Evolutionary conservation across 306 rosid genomes (phyloP), one percentile per base, ranked within the genome.

Genomic region (Lathyrus tuberosus): DNA sequence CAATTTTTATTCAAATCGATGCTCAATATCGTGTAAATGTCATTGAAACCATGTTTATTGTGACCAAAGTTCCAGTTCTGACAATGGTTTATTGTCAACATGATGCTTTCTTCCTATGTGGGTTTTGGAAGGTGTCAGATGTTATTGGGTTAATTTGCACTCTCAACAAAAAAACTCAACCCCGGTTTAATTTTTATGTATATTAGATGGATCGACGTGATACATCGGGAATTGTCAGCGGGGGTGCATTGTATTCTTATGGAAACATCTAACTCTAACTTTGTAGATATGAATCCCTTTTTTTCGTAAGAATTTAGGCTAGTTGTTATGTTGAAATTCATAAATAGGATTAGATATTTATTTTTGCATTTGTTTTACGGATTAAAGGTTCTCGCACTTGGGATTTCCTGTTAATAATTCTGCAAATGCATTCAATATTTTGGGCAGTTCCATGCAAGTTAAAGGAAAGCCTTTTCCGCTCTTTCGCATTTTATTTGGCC

Each of bases 211-310:
- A 95, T 80, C 88, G 99, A 3, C 87, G 86, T 2, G 99, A 95
- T 83, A 95, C 99, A 35, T 95, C 99, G 0, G 99, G 97, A 76
- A 91, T 95, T 85, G 99, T 95, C 44, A 95, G 99, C 9, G 99
- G 99, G 82, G 99, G 96, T 69, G 89, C 80, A 74, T 76, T 74
- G 49, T 62, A 56, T 84, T 66, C 77, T 66, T 73, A 48, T 72
- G 16, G 81, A 85, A 69, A 48, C 84, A 70, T 81, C 90, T 90
- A 77, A 85, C 85, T 53, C 61, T 86, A 77, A 75, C 76, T 76
- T 78, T 81, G 87, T 91, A 83, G 72, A 80, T 80, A 73, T 71
- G 28, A 61, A 33, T 58, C 62, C 72, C 3, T 20, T 10, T 10
- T 22, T 53, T 11, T 79, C 73, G 71, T 74, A 43, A 41, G 88